Percentiles rank a stretch among this genome's conserved stretches.
These are phyloP conservation scores for Dryadomyces sulphureus DNA, from an alignment of 2,329 filamentous ascomycete genomes.

Conservation along the genomic window DNA sequence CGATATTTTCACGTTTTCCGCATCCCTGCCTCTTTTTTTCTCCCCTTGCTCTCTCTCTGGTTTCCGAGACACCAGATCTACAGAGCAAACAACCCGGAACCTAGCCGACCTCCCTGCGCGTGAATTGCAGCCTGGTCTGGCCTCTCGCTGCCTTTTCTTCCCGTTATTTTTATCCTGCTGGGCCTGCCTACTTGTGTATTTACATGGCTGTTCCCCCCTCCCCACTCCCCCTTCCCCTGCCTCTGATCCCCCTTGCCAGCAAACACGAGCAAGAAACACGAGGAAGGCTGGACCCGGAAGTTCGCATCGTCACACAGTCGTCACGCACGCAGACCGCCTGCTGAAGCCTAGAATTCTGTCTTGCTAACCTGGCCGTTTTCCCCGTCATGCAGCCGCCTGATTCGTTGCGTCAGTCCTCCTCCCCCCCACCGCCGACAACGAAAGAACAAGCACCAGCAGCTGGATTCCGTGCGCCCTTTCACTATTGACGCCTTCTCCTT, in stretches of 20 bases:
- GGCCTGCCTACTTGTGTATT: too few species aligned
- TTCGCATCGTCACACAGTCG: constrained; percentile 5
- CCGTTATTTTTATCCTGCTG: too few species aligned
- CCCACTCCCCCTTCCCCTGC: not conserved
- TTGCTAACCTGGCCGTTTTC: constrained; percentile 16
- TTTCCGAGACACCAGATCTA: not conserved
- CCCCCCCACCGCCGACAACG: not conserved
- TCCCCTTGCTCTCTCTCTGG: not conserved
- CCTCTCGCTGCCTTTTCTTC: too few species aligned
- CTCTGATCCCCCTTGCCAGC: not conserved
- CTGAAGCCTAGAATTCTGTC: not conserved
- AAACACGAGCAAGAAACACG: not conserved
- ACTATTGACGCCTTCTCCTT: not conserved
- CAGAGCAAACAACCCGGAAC: not conserved
- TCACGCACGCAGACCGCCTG: not conserved
- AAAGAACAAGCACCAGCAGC: too few species aligned
- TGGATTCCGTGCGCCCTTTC: not conserved
- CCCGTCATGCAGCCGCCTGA: constrained; percentile 22
- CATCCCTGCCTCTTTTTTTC: not conserved
- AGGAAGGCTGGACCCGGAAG: not conserved
- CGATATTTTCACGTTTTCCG: not conserved
- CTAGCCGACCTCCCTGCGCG: not conserved
- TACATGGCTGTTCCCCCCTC: not conserved
- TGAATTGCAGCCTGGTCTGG: not conserved
- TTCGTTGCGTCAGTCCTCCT: constrained; percentile 10